A percentile compares a stretch with the other conserved stretches of the same genome.
These are phyloP conservation scores for Pancytospora philotis DNA, from an alignment of 371 early-diverging fungal genomes.

Conservation along the genomic window DNA sequence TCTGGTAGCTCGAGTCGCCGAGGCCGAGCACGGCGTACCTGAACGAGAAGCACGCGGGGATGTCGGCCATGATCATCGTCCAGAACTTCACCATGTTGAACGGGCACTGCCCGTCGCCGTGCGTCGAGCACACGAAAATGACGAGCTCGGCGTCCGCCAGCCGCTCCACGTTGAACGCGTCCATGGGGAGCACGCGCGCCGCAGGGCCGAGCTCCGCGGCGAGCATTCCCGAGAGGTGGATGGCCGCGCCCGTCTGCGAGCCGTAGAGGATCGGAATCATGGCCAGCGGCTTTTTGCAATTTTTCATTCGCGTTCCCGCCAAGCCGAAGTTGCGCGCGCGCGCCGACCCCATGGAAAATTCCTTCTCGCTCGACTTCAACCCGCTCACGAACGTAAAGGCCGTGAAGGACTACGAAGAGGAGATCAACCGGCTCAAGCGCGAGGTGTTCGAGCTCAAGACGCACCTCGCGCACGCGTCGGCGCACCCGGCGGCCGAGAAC, in stretches of 20 bases:
- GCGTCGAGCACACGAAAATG: slow-evolving; percentile 57
- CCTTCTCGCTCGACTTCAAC: slow-evolving; percentile 54
- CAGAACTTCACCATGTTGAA: slow-evolving; percentile 51
- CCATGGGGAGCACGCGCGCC: slow-evolving; percentile 10
- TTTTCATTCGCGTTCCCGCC: slow-evolving; percentile 6
- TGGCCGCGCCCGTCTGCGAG: slow-evolving; percentile 50
- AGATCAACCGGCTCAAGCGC: slow-evolving; percentile 36
- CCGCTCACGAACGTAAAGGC: slow-evolving; percentile 46
- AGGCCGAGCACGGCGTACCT: slow-evolving; percentile 55
- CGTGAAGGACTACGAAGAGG: slow-evolving; percentile 52
- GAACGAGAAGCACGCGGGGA: slow-evolving; percentile 20
- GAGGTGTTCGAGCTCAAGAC: slow-evolving; percentile 54
- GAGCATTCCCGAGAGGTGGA: slow-evolving; percentile 36
- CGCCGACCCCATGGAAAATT: slow-evolving; percentile 11
- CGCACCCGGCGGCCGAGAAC: slow-evolving; percentile 18
- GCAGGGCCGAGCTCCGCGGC: background rate
- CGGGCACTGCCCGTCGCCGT: slow-evolving; percentile 56
- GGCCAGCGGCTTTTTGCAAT: background rate
- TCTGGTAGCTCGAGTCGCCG: slow-evolving; percentile 56
- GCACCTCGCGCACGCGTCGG: slow-evolving; percentile 31
- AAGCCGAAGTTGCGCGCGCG: background rate
- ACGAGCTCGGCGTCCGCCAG: slow-evolving; percentile 27
- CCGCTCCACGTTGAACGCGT: slow-evolving; percentile 25
- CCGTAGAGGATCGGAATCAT: slow-evolving; percentile 52
- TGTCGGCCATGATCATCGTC: slow-evolving; percentile 19